Conservation (phyloP, 2,329 filamentous ascomycete species). For the Xylariales sp. region DNA sequence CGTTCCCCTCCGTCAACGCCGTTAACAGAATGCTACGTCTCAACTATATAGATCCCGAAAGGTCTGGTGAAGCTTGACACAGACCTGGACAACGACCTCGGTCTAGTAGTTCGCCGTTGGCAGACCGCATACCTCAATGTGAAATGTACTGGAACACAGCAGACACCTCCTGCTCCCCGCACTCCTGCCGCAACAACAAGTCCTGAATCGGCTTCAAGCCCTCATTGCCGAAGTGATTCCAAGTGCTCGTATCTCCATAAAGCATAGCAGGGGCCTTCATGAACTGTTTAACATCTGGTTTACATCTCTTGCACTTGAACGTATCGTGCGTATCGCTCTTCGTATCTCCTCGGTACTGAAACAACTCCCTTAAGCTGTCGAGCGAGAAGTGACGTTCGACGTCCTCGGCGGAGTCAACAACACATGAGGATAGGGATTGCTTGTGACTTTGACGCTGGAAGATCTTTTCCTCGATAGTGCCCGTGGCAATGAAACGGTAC, state of each 20-base stretch:
- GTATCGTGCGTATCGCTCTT: constrained; percentile 95
- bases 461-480: constrained; percentile 98
- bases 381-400: constrained; percentile 95
- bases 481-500: constrained; percentile 97
- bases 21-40: background rate
- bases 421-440: constrained; percentile 90
- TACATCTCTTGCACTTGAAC: constrained; percentile 96
- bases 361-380: constrained; percentile 85
- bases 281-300: constrained; percentile 77
- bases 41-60: no score
- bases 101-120: background rate
- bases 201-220: constrained; percentile 83
- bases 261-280: constrained; percentile 92
- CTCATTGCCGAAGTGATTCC: constrained; percentile 93
- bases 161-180: constrained; percentile 72
- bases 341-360: constrained; percentile 83
- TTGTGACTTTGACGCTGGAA: constrained; percentile 99
- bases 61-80: no score
- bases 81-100: no score
- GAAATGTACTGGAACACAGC: constrained; percentile 99
- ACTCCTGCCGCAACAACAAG: constrained; percentile 82
- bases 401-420: constrained; percentile 94
- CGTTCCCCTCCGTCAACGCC: constrained; percentile 2
- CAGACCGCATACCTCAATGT: constrained; percentile 44
- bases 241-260: constrained; percentile 97